Evolutionary conservation across 352 stramenopile species (phyloP), one percentile per base, ranked within the genome.

Genomic region (Pseudoperonospora humuli): DNA sequence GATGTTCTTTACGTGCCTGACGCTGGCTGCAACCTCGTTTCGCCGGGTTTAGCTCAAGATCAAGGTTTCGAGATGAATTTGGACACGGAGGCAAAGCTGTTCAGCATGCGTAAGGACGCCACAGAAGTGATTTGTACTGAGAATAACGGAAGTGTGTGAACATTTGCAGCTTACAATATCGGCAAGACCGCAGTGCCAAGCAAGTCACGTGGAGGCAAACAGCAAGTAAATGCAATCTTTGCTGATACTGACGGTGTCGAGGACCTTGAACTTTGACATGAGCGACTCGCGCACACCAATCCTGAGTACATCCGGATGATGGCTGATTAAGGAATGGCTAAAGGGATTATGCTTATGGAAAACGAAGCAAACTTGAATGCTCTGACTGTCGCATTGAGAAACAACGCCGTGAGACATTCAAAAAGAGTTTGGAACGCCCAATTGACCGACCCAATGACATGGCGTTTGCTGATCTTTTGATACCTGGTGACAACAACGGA

Each of bases 1-100:
- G 50, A 41, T 20, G 19, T 53, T 1, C 14, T 53, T 7, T 49
- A 45, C 13, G 50, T 57, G 5, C 41, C 37, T 8, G 19, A 25
- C 9, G 43, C 50, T 15, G 50, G 42, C 2, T 49, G 42, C 18
- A 59, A 59, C 15, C 15, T 59, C 2, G 45, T 59, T 13, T 53
- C 42, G 7, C 42, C 43, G 20, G 29, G 50, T 18, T 32, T 35
- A 33, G 29, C 50, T 31, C 21, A 44, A 11, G 23, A 44, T 7
- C 49, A 56, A 18, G 39, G 34, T 1, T 56, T 50, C 32, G 35
- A 39, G 41, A 57, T 51, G 40, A 34, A 40, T 11, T 47, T 35
- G 50, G 41, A 48, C 6, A 13, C 28, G 11, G 36, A 50, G 3
- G 2, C 31, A 2, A 15, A n/a, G 19, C 3, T 49, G 13, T 57